Evolutionary conservation across 2,329 filamentous ascomycete genomes (phyloP), one percentile per base, ranked within the genome.

Genomic region (Penicillium digitatum): DNA sequence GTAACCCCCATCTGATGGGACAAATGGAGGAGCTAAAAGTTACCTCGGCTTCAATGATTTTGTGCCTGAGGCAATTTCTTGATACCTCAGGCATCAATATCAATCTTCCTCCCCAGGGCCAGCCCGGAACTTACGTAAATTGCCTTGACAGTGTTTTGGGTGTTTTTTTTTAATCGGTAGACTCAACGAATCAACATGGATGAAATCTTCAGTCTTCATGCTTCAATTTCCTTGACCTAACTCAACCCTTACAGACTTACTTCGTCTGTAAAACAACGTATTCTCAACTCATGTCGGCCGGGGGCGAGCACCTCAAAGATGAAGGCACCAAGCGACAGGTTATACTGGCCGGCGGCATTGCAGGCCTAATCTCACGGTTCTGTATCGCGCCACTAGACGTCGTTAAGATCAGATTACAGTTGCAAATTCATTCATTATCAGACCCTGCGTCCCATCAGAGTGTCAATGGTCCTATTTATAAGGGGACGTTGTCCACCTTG

Each of bases 371-470:
- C 61, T 94, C 94, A 52, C 87, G 92, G 87, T 97, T 99, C 79
- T 84, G 94, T 69, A 87, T 97, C 70, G 90, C 94, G 18, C 94
- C 94, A 50, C 88, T 99, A 63, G 94, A 99, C 74, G 94, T 99
- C 60, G 86, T 97, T 76, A 97, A 99, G 79, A 99, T 99, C 76
- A 89, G 94, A 44, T 86, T 97, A 43, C 94, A 99, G 73, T 85
- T 99, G 18, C 94, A 97, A 74, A 84, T 89, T 42, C 88, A 95
- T 76, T 91, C 90, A 46, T 83, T 89, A 57, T 87, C 87, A 65
- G 87, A 93, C 68, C 88, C 90, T 2, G 74, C 85, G 10, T 81
- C 84, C 43, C 79, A 83, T 60, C 76, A 76, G 49, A 67, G 74
- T 60, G 66, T 79, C 55, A 66, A 70, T 48, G 78, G 73, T 2